A percentile compares a stretch with the other conserved stretches of the same genome.
phyloP scores from a whole-genome alignment of 2,329 filamentous ascomycete species.

The Elsinoe australis region DNA sequence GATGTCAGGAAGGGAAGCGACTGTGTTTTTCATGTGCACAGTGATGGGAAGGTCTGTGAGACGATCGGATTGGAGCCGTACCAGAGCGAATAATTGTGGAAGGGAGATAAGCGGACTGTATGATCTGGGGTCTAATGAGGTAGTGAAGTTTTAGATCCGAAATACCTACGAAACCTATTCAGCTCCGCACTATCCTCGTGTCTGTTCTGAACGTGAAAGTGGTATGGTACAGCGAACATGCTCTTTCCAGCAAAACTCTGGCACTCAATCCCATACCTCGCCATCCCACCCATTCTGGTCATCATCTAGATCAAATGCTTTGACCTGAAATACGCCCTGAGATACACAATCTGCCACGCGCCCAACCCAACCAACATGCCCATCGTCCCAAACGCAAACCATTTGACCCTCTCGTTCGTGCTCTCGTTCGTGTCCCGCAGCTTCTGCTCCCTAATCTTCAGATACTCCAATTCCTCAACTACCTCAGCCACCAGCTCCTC shows the following conservation, averaged over 20 bases:
- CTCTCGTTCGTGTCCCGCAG: conserved; percentile 98
- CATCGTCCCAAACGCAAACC: conserved; percentile 93
- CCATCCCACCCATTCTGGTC: background rate
- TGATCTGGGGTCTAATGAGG: background rate
- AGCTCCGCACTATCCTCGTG: no score
- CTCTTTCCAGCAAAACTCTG: no score
- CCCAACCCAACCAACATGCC: conserved; percentile 82
- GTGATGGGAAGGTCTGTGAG: conserved; percentile 20
- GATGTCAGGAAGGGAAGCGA: conserved; percentile 27
- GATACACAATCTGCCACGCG: conserved; percentile 95
- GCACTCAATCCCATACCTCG: no score
- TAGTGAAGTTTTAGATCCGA: no score
- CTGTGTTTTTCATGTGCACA: conserved; percentile 29
- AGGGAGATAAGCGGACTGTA: no score
- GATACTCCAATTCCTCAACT: conserved; percentile 92
- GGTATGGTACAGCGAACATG: no score
- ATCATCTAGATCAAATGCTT: conserved; percentile 45
- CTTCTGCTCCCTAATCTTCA: conserved; percentile 83
- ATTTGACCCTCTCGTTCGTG: conserved; percentile 97
- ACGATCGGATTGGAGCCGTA: conserved; percentile 19
- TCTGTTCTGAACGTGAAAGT: no score
- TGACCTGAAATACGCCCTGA: conserved; percentile 86
- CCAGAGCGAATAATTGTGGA: conserved; percentile 4
- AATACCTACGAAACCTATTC: no score
- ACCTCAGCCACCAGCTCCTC: conserved; percentile 87